phyloP scores from a whole-genome alignment of 192 early-diverging fungal species.

The Umbelopsis sp. region DNA sequence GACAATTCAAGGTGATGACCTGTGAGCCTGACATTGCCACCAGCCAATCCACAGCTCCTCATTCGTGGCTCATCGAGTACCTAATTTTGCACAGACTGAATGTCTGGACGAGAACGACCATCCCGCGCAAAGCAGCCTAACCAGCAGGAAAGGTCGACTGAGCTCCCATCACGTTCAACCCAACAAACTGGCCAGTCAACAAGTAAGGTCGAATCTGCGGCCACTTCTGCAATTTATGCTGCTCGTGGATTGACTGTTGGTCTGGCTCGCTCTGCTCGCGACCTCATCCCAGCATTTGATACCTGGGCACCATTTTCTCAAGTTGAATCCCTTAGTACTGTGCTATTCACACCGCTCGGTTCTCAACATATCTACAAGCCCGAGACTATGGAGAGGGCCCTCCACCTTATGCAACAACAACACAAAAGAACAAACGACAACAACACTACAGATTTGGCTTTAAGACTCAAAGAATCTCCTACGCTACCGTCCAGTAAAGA shows the following conservation, averaged over 20 bases:
- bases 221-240: not conserved
- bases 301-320: constrained; percentile 25
- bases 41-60: not conserved
- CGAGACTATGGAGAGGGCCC: constrained; percentile 53
- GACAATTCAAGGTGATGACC: constrained; percentile 4
- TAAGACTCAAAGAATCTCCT: not conserved
- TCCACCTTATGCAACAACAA: constrained; percentile 51
- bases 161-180: not conserved
- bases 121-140: not conserved
- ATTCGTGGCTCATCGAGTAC: not conserved
- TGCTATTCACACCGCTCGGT: constrained; percentile 57
- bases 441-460: constrained; percentile 5
- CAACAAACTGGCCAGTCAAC: not conserved
- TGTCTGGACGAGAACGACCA: constrained; percentile 20
- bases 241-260: constrained; percentile 22
- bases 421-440: constrained; percentile 10
- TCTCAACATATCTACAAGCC: constrained; percentile 51
- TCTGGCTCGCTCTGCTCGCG: constrained; percentile 33
- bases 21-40: not conserved
- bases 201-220: not conserved
- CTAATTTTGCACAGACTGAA: not conserved
- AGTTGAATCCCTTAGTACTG: constrained; percentile 39
- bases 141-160: not conserved
- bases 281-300: constrained; percentile 28
- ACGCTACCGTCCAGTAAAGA: constrained; percentile 34